A percentile compares a stretch with the other conserved stretches of the same genome.
phyloP scores from a whole-genome alignment of 495 filamentous ascomycete species.

The Lasiosphaeris hirsuta region DNA sequence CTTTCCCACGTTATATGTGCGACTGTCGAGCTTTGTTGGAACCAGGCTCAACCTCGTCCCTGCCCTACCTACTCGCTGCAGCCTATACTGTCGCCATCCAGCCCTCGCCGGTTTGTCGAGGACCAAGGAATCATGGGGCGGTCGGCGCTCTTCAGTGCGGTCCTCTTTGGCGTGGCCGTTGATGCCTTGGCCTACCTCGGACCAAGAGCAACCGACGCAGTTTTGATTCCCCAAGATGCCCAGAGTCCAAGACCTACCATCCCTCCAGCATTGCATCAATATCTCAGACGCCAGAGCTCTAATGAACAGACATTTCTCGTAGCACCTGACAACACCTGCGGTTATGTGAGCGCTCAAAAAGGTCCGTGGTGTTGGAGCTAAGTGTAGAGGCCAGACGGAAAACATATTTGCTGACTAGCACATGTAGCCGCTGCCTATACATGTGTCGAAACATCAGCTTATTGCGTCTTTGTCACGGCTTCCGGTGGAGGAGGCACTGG shows the following conservation, averaged over 20 bases:
- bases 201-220: constrained; percentile 29
- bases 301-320: constrained; percentile 34
- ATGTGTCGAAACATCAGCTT: constrained; percentile 2
- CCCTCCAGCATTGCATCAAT: constrained; percentile 28
- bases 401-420: not conserved
- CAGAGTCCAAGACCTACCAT: constrained; percentile 31
- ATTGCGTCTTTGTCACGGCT: constrained; percentile 7
- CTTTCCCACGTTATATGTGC: too few species aligned
- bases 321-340: constrained; percentile 49
- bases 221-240: constrained; percentile 18
- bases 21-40: too few species aligned
- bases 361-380: constrained; percentile 19
- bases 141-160: constrained; percentile 1
- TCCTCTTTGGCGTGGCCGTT: constrained; percentile 30
- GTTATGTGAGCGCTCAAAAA: constrained; percentile 38
- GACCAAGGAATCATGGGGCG: not conserved
- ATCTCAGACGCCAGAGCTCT: constrained; percentile 29
- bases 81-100: too few species aligned
- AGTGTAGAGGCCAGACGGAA: not conserved
- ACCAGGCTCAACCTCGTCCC: too few species aligned
- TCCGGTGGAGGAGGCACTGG: constrained; percentile 1
- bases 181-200: constrained; percentile 34
- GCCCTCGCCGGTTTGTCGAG: too few species aligned
- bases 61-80: too few species aligned
- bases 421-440: constrained; percentile 32